Base-by-base conservation (phyloP, 192 early-diverging fungal genomes). In the Phlyctochytrium bullatum region DNA sequence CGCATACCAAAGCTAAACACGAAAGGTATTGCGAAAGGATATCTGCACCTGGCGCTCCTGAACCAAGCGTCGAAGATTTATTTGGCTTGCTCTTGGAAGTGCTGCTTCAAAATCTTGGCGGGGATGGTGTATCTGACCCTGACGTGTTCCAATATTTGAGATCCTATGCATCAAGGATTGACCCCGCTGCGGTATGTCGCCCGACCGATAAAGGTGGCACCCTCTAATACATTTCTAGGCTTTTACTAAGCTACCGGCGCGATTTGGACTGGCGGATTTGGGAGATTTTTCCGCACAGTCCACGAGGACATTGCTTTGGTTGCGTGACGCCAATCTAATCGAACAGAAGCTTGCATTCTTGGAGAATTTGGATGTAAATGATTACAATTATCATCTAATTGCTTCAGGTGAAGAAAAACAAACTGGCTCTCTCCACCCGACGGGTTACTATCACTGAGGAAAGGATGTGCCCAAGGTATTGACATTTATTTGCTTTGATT, bases 381-480 rank as follows among this genome's bases (percentile, higher is more conserved):
- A n/a, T n/a, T n/a, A n/a, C n/a, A n/a, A n/a, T n/a, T n/a, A n/a
- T n/a, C n/a, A n/a, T n/a, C n/a, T n/a, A n/a, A n/a, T n/a, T n/a
- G n/a, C n/a, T 66, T 20, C 62, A 90, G 86, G 82, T 84, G 17
- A 83, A 92, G 69, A 83, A 89, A 68, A 80, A 87, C 56, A 61
- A 89, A 58, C 75, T 80, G 20, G 82, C 77, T 60, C 81, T 87
- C 29, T 79, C 83, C 36, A 82, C 82, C 12, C 67, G 80, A 33
- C 68, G 81, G 34, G 86, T 92, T 25, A 80, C 80, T 56, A 87
- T 91, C 31, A 83, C 85, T 6, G 91, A 92, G 20, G 91, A 92
- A 58, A 77, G 81, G 17, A 88, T 91, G 86, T 92, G 91, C 66
- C 83, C 88, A 35, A 82, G 87, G 72, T 89, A 81, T 59, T 28